Percentiles rank a stretch among this genome's conserved stretches.
phyloP scores from a whole-genome alignment of 2,329 filamentous ascomycete species.

The Stylonectria norvegica region DNA sequence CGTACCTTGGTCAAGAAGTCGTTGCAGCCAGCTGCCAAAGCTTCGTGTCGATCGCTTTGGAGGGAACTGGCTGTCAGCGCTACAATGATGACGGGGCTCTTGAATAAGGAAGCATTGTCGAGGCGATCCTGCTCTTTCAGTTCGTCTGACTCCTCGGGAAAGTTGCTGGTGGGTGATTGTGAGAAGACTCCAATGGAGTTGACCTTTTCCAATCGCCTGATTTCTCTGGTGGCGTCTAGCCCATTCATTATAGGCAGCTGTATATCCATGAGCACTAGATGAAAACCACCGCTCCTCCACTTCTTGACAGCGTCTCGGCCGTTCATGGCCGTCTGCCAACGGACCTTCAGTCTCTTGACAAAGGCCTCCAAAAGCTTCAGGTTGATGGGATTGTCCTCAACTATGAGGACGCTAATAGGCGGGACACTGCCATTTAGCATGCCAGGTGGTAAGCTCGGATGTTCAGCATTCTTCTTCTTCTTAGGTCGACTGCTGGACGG shows the following conservation, averaged over 20 bases:
- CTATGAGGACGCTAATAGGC: conserved; percentile 94
- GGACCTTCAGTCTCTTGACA: conserved; percentile 90
- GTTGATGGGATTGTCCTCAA: conserved; percentile 99
- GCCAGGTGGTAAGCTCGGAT: conserved; percentile 52
- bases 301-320: conserved; percentile 89
- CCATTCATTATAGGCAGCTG: conserved; percentile 96
- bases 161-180: conserved; percentile 57
- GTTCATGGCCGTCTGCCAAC: conserved; percentile 97
- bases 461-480: conserved; percentile 53
- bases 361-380: conserved; percentile 89
- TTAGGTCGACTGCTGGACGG: conserved; percentile 43
- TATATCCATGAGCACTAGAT: conserved; percentile 97
- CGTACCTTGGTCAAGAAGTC: conserved; percentile 95
- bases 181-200: conserved; percentile 92
- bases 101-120: conserved; percentile 70
- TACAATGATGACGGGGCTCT: conserved; percentile 96
- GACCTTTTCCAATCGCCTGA: conserved; percentile 79
- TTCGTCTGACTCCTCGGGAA: conserved; percentile 46
- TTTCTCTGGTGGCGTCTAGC: conserved; percentile 91
- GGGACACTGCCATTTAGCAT: conserved; percentile 80
- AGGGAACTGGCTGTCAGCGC: conserved; percentile 91
- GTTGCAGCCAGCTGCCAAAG: conserved; percentile 91
- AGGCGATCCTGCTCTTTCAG: conserved; percentile 66
- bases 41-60: conserved; percentile 93
- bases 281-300: conserved; percentile 89